A percentile compares a stretch with the other conserved stretches of the same genome.
These are phyloP conservation scores for Fusarium foetens DNA, from an alignment of 2,329 filamentous ascomycete species.

Conservation along the genomic window DNA sequence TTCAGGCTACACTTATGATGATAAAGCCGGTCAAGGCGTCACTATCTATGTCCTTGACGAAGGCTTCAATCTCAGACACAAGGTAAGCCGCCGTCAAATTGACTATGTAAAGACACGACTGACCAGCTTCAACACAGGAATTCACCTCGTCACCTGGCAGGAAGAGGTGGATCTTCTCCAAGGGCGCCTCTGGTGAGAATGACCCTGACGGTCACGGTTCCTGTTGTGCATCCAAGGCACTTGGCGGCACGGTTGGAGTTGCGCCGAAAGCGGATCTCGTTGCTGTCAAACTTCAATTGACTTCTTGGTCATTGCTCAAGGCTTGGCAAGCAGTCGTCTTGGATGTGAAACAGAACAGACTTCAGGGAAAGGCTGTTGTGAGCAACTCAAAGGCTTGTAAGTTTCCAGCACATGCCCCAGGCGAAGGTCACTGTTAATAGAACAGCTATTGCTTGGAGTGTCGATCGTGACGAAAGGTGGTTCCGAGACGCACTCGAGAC, in stretches of 20 bases:
- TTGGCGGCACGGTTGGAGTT: neutral
- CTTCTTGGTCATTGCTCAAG: neutral
- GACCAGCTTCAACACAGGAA: neutral
- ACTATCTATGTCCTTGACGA: neutral
- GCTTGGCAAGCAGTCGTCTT: neutral
- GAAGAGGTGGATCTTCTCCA: neutral
- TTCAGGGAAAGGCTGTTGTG: neutral
- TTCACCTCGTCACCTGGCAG: neutral
- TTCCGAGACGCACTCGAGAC: neutral
- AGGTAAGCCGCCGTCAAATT: no score
- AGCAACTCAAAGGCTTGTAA: neutral
- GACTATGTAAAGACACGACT: neutral
- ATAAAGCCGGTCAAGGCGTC: neutral
- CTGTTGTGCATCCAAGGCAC: neutral
- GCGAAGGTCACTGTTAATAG: rapidly evolving
- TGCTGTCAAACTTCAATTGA: neutral
- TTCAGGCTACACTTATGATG: neutral
- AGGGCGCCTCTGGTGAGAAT: neutral
- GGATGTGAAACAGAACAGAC: neutral
- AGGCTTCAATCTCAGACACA: neutral
- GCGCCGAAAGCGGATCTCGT: neutral
- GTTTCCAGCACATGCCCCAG: neutral
- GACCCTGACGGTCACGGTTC: neutral
- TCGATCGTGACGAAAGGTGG: neutral
- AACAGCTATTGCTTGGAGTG: neutral